Evolutionary conservation across 441 rosid genomes (phyloP).

Genomic region (Capsella rubella): DNA sequence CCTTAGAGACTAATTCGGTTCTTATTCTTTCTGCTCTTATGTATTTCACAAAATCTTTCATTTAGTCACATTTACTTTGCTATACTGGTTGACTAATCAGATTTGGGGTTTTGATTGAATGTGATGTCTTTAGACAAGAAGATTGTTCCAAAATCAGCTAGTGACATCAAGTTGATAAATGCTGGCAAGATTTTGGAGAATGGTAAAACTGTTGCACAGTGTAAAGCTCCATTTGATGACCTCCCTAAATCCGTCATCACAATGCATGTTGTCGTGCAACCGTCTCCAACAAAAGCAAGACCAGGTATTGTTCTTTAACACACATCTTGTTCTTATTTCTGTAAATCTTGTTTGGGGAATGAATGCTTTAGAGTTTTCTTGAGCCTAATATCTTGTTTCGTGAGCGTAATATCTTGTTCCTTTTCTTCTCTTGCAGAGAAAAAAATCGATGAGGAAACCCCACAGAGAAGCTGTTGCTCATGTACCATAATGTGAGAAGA

Average conservation of each 20-base stretch:
- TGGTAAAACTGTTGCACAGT: conserved; percentile 84
- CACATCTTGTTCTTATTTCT: neutral
- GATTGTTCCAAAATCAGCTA: conserved; percentile 72
- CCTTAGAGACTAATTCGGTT: neutral
- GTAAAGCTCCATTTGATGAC: conserved; percentile 81
- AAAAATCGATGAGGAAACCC: conserved; percentile 26
- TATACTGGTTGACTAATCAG: neutral
- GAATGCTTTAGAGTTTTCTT: neutral
- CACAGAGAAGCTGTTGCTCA: conserved; percentile 34
- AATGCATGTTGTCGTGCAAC: conserved; percentile 98
- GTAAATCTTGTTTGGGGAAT: conserved; percentile 9
- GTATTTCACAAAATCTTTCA: neutral
- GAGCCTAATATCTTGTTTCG: conserved; percentile 16
- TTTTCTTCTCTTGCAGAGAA: conserved; percentile 35
- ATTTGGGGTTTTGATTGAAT: conserved; percentile 27
- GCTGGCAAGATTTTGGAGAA: conserved; percentile 92
- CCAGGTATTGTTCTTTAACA: conserved; percentile 59
- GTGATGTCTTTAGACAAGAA: conserved; percentile 61
- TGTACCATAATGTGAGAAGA: conserved; percentile 45
- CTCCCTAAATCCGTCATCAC: conserved; percentile 74
- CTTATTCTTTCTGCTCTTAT: conserved; percentile 3
- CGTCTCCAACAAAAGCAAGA: conserved; percentile 70
- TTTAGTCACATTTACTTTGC: neutral
- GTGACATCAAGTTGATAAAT: conserved; percentile 82
- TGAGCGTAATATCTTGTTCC: conserved; percentile 12